A percentile compares a stretch with the other conserved stretches of the same genome.
Evolutionary conservation across 352 stramenopile genomes (phyloP).

Genomic region (Globisporangium okanoganense): DNA sequence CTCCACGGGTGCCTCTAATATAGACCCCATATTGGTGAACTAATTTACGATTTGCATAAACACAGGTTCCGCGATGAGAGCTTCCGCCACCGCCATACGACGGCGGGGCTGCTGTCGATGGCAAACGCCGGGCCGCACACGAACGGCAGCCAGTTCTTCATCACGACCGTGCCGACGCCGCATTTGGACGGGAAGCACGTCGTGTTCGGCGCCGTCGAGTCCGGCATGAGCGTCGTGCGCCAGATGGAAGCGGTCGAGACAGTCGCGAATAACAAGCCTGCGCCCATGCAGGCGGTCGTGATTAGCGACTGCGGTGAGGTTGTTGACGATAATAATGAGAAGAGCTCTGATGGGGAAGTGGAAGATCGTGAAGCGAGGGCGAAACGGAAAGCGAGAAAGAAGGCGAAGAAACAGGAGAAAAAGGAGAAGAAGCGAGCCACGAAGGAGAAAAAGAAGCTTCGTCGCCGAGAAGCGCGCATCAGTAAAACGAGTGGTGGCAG

Average conservation of each 20-base stretch:
- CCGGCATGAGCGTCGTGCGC: constrained; percentile 62
- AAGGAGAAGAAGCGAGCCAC: constrained; percentile 30
- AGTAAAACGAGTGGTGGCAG: neutral
- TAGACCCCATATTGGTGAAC: neutral
- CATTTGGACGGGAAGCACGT: constrained; percentile 99
- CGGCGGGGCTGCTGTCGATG: constrained; percentile 93
- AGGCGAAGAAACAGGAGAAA: constrained; percentile 28
- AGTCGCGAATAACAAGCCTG: constrained; percentile 72
- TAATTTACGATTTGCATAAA: constrained; percentile 5
- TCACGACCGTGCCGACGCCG: constrained; percentile 83
- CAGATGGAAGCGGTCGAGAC: constrained; percentile 92
- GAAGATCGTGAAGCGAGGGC: constrained; percentile 4
- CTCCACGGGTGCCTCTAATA: neutral
- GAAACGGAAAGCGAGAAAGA: constrained; percentile 18
- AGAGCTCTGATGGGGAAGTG: constrained; percentile 3
- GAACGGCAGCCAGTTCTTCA: constrained; percentile 86
- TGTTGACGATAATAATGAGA: constrained; percentile 16
- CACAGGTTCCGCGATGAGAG: constrained; percentile 92
- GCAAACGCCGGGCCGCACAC: constrained; percentile 87
- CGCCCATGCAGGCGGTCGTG: constrained; percentile 82
- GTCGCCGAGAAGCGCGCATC: constrained; percentile 19
- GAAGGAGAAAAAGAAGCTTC: constrained; percentile 31
- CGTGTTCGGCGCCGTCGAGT: constrained; percentile 96
- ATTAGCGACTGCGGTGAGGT: constrained; percentile 94
- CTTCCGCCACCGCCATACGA: constrained; percentile 92